Evolutionary conservation across 768 basidiomycete genomes (phyloP), one percentile per base, ranked within the genome.

Genomic region (Dioszegia crocea): DNA sequence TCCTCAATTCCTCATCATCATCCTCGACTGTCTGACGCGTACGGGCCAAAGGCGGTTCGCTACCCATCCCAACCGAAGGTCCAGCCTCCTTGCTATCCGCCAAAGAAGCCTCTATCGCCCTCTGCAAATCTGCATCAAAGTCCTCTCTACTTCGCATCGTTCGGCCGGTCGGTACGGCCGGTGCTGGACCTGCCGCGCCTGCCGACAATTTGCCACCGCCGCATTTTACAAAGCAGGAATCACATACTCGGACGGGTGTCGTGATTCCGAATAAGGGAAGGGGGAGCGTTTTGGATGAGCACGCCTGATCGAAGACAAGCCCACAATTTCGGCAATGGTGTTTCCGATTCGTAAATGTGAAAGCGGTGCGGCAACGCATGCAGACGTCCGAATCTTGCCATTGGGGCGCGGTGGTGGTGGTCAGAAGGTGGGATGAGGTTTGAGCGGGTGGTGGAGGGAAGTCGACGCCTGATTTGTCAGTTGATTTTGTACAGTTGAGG

Each of bases 251-350:
- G 5, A 99, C 96, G 36, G 88, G 86, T 70, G 96, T 87, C 1
- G 85, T 81, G 65, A 99, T 92, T 11, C 96, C 96, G 68, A 90
- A 94, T 73, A 92, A 89, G 3, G 96, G 94, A 23, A 98, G 81
- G 0, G 90, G 80, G 77, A 90, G 84, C 2, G 82, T 79, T 77
- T 91, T 88, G 31, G 88, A 86, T 0, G 91, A 93, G 76, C 96
- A 99, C 40, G 84, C 82, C 55, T 93, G 91, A 78, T 97, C 94
- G 71, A 96, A 98, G 14, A 98, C 91, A 73, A 88, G 86, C 8
- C 96, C 96, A 78, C 96, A 99, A 76, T 97, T 97, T 14, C 96
- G 85, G 74, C 96, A 99, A 71, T 99, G 96, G 69, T 99, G 96
- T 74, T 97, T 97, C 50, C 96, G 84, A 74, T 98, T 98, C 29